phyloP scores from a whole-genome alignment of 768 basidiomycete species.

The Coprinellus micaceus region DNA sequence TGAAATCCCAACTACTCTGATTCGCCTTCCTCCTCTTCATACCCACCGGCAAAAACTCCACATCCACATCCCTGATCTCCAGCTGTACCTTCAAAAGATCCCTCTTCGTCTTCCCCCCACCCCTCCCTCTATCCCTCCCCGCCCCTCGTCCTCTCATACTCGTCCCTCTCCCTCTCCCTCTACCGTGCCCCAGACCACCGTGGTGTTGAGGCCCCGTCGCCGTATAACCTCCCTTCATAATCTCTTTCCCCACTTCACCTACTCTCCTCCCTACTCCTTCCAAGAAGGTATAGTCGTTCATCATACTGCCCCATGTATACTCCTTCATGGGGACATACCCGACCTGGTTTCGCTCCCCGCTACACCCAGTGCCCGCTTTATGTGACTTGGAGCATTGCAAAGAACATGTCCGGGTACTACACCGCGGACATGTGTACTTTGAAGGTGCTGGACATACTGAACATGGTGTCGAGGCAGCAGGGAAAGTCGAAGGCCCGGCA shows the following conservation, averaged over 20 bases:
- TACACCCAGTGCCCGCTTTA: conserved; percentile 59
- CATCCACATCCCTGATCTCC: conserved; percentile 61
- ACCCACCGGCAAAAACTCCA: conserved; percentile 74
- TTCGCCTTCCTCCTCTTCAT: conserved; percentile 79
- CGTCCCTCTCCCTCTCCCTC: conserved; percentile 24
- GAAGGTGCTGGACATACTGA: conserved; percentile 28
- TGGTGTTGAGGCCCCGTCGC: too few species aligned
- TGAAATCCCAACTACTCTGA: conserved; percentile 80
- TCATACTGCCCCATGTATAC: conserved; percentile 83
- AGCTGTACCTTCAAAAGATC: conserved; percentile 69
- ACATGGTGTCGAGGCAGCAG: conserved; percentile 12
- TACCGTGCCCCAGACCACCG: conserved; percentile 16
- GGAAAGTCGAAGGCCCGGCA: too few species aligned
- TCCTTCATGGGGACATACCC: conserved; percentile 77
- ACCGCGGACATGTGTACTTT: conserved; percentile 80
- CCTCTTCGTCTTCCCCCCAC: conserved; percentile 49
- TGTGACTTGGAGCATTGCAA: conserved; percentile 64
- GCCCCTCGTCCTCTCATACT: conserved; percentile 22
- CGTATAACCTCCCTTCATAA: conserved; percentile 60
- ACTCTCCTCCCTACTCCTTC: conserved; percentile 79
- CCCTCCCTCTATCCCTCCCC: conserved; percentile 24
- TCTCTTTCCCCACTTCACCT: conserved; percentile 69
- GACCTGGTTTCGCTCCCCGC: conserved; percentile 69
- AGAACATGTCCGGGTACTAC: conserved; percentile 70
- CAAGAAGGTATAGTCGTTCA: conserved; percentile 84